Conservation (phyloP, 306 rosid species). For the Pterocarpus santalinus region DNA sequence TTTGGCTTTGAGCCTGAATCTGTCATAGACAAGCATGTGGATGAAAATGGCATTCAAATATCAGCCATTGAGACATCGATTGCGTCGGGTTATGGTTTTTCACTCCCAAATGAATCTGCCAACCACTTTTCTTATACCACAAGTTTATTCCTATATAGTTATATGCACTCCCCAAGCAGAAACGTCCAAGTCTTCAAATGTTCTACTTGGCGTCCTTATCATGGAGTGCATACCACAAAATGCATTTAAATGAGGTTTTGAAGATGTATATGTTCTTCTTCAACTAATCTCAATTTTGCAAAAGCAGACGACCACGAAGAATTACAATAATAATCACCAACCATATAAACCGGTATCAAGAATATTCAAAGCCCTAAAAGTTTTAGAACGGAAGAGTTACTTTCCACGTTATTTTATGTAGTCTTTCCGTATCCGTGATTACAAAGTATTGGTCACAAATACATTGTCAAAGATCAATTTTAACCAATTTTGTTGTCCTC, state of each 20-base stretch:
- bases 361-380: neutral
- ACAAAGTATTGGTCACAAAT: no score
- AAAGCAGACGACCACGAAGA: neutral
- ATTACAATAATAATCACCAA: neutral
- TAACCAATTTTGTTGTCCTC: no score
- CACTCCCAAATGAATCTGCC: neutral
- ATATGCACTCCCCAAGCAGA: neutral
- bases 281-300: neutral
- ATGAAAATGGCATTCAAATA: neutral
- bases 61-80: neutral
- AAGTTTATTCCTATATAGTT: neutral
- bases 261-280: no score
- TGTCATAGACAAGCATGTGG: neutral
- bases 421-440: no score
- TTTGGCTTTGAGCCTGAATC: neutral
- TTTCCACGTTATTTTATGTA: no score
- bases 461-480: no score
- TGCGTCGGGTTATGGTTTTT: constrained; percentile 12
- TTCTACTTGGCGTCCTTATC: neutral
- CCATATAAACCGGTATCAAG: neutral
- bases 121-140: neutral
- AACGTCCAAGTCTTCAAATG: neutral
- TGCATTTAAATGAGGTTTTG: no score
- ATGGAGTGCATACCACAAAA: no score
- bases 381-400: no score